A percentile compares a stretch with the other conserved stretches of the same genome.
These are phyloP conservation scores for Dactylellina parvicollis DNA, from an alignment of 2,329 filamentous ascomycete species.

Conservation along the genomic window DNA sequence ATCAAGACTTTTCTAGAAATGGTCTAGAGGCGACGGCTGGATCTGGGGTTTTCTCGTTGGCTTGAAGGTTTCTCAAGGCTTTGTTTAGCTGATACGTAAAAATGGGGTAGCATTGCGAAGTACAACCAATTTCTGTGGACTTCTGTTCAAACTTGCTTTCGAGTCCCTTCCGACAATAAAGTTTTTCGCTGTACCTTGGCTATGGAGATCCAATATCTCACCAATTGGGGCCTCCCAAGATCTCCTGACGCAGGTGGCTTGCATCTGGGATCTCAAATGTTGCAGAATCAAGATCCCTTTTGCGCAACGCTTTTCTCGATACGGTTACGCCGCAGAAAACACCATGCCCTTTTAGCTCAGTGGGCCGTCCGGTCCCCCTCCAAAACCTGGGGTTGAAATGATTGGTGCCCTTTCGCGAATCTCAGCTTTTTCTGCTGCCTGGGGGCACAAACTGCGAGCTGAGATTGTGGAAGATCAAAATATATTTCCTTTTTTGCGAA, in stretches of 20 bases:
- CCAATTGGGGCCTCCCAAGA: neutral
- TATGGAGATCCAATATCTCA: neutral
- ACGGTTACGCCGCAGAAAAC: constrained; percentile 1
- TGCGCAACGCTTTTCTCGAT: constrained; percentile 20
- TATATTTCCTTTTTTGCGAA: neutral
- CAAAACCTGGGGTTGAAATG: neutral
- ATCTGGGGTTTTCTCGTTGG: no score
- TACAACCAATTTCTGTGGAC: no score
- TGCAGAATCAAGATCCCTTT: constrained; percentile 22
- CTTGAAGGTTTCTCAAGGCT: no score
- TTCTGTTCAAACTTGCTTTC: no score
- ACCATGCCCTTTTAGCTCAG: neutral
- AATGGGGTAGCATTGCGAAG: no score
- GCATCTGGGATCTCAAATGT: neutral
- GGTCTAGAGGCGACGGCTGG: no score
- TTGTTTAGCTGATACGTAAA: no score
- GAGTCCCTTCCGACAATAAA: no score
- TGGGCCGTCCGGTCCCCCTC: neutral
- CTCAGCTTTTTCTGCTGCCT: constrained; percentile 3
- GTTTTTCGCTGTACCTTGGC: neutral
- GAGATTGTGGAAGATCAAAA: neutral
- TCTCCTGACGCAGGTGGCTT: constrained; percentile 34
- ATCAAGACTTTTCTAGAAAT: no score
- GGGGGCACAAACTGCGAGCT: constrained; percentile 2
- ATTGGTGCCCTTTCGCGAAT: constrained; percentile 50